phyloP scores from a whole-genome alignment of 495 filamentous ascomycete genomes.

The Xanthoparmelia taractica region DNA sequence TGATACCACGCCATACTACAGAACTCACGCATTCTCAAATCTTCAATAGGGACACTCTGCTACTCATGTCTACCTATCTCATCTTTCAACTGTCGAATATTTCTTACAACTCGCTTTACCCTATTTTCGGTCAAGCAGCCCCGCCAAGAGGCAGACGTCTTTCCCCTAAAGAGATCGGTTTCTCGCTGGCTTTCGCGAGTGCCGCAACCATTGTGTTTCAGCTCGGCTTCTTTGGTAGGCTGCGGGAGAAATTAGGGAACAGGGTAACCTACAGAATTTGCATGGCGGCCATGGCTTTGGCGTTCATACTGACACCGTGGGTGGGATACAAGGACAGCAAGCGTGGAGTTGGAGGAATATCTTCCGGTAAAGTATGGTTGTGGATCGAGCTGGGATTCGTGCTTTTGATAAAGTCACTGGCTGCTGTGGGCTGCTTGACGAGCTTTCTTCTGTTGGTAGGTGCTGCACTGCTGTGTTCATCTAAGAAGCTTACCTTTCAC shows the following conservation, averaged over 20 bases:
- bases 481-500: constrained; percentile 6
- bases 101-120: constrained; percentile 83
- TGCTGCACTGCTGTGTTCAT: constrained; percentile 14
- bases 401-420: constrained; percentile 79
- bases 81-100: constrained; percentile 87
- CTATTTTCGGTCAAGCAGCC: constrained; percentile 72
- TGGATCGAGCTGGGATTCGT: constrained; percentile 72
- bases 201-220: constrained; percentile 83
- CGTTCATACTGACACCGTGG: constrained; percentile 83
- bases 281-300: constrained; percentile 71
- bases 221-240: constrained; percentile 66
- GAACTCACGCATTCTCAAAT: constrained; percentile 45
- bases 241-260: constrained; percentile 80
- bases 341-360: constrained; percentile 32
- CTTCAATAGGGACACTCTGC: constrained; percentile 69
- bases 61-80: constrained; percentile 72
- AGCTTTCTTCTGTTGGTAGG: constrained; percentile 78
- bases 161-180: constrained; percentile 70
- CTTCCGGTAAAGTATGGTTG: constrained; percentile 52
- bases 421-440: constrained; percentile 80
- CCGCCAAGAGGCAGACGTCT: constrained; percentile 70
- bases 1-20: constrained; percentile 36
- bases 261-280: constrained; percentile 70
- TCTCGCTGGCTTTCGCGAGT: constrained; percentile 79
- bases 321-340: constrained; percentile 64